Evolutionary conservation across 805 yeast species (phyloP).

Genomic region (Kluyveromyces dobzhanskii): DNA sequence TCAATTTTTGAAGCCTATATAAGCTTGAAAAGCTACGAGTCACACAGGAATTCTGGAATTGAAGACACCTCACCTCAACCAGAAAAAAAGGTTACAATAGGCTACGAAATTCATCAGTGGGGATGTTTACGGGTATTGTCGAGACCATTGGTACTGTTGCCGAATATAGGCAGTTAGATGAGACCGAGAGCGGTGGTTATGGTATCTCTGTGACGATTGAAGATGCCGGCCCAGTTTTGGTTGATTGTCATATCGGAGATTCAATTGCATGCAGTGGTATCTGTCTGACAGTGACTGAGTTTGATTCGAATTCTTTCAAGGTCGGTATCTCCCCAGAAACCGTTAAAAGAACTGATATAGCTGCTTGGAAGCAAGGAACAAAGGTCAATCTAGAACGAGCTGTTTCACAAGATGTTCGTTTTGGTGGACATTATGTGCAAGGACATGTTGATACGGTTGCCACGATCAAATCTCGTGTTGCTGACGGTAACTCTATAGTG

Average conservation of each 20-base stretch:
- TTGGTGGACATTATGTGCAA: conserved; percentile 97
- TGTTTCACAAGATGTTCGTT: conserved; percentile 60
- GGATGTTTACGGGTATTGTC: conserved; percentile 92
- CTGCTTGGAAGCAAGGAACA: conserved; percentile 45
- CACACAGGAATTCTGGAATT: too few species aligned
- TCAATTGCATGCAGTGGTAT: conserved; percentile 84
- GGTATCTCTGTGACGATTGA: conserved; percentile 66
- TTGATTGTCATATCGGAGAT: conserved; percentile 88
- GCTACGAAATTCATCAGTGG: not conserved
- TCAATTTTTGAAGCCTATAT: too few species aligned
- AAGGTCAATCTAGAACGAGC: conserved; percentile 90
- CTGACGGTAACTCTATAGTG: conserved; percentile 71
- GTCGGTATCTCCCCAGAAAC: conserved; percentile 95
- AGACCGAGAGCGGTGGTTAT: conserved; percentile 21
- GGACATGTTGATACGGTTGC: conserved; percentile 96
- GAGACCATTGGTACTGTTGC: conserved; percentile 62
- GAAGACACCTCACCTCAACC: too few species aligned
- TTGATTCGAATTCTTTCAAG: conserved; percentile 52
- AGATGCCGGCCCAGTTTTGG: conserved; percentile 53
- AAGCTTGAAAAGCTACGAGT: too few species aligned
- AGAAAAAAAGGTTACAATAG: too few species aligned
- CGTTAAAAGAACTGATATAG: conserved; percentile 69
- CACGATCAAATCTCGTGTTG: conserved; percentile 38
- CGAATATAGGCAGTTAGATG: conserved; percentile 15
- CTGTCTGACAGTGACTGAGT: conserved; percentile 88